These are phyloP conservation scores for Colletotrichum somersetense DNA, from an alignment of 2,329 filamentous ascomycete species.

Conservation along the genomic window DNA sequence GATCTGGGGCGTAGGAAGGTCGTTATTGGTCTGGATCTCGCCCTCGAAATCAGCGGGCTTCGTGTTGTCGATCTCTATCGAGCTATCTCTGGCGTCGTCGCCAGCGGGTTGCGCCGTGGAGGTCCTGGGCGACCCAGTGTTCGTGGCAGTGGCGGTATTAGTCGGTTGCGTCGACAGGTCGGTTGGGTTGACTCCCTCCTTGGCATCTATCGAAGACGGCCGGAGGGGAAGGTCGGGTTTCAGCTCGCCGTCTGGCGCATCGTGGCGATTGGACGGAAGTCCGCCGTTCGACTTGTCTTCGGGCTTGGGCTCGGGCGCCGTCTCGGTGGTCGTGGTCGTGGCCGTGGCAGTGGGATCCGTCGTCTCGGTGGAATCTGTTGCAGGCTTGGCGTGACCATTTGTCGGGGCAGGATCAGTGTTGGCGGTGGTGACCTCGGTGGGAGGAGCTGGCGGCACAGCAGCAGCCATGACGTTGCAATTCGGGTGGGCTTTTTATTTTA, in stretches of 20 bases:
- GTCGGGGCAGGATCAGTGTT: slow-evolving; percentile 17
- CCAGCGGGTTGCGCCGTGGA: slow-evolving; percentile 31
- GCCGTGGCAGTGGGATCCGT: background rate
- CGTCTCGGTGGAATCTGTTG: slow-evolving; percentile 18
- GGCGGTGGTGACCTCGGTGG: slow-evolving; percentile 19
- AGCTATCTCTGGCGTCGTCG: slow-evolving; percentile 35
- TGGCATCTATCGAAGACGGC: slow-evolving; percentile 17
- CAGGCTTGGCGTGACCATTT: slow-evolving; percentile 29
- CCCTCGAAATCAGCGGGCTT: slow-evolving; percentile 67
- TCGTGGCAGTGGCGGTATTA: slow-evolving; percentile 15
- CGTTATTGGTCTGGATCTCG: slow-evolving; percentile 67
- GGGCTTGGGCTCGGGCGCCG: background rate
- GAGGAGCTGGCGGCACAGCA: slow-evolving; percentile 34
- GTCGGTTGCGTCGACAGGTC: slow-evolving; percentile 12
- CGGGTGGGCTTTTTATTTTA: slow-evolving; percentile 22
- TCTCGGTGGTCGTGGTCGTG: background rate
- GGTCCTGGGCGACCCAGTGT: slow-evolving; percentile 28
- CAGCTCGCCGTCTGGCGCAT: slow-evolving; percentile 18
- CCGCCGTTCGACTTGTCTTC: background rate
- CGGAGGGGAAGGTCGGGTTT: background rate
- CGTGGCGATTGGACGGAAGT: slow-evolving; percentile 16
- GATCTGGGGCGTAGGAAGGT: slow-evolving; percentile 63
- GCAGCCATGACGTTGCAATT: slow-evolving; percentile 39
- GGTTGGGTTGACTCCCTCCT: background rate
- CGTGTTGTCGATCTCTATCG: slow-evolving; percentile 53